Conservation (phyloP, 2,329 filamentous ascomycete species). For the Epicoccum sorghinum region DNA sequence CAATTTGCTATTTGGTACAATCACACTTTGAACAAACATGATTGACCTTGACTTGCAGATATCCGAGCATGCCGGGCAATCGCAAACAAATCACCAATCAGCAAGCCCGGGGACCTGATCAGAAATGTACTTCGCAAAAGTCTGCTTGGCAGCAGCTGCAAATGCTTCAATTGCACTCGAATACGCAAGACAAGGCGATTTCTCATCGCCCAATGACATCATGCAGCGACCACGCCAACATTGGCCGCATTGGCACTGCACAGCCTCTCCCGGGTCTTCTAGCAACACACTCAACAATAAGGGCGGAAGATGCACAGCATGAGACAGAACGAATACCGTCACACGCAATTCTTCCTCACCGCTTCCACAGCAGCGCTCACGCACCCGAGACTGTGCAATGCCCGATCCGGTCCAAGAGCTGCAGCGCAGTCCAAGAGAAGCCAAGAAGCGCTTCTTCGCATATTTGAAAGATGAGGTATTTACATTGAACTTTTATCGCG, state of each 20-base stretch:
- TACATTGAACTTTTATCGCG: constrained; percentile 31
- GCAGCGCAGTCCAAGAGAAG: constrained; percentile 22
- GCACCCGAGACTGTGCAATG: constrained; percentile 8
- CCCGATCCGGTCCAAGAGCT: constrained; percentile 26
- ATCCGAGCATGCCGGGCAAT: not conserved
- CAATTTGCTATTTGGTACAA: too few species aligned
- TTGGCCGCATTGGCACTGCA: constrained; percentile 7
- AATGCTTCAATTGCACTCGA: not conserved
- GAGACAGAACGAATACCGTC: not conserved
- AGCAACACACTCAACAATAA: not conserved
- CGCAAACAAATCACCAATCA: not conserved
- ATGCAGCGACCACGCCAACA: constrained; percentile 1
- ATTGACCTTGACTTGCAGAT: not conserved
- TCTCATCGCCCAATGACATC: constrained; percentile 7
- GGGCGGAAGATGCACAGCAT: constrained; percentile 3
- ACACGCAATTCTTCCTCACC: not conserved
- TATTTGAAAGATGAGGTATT: constrained; percentile 27
- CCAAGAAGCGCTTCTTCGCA: constrained; percentile 24
- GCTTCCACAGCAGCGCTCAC: not conserved
- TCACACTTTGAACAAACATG: too few species aligned
- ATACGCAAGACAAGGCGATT: not conserved
- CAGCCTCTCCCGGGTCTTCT: constrained; percentile 13
- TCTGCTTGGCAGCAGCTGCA: not conserved
- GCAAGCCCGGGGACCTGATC: not conserved
- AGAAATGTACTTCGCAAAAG: not conserved